These are phyloP conservation scores for Pulveroboletus ravenelii DNA, from an alignment of 768 basidiomycete genomes.

Conservation along the genomic window DNA sequence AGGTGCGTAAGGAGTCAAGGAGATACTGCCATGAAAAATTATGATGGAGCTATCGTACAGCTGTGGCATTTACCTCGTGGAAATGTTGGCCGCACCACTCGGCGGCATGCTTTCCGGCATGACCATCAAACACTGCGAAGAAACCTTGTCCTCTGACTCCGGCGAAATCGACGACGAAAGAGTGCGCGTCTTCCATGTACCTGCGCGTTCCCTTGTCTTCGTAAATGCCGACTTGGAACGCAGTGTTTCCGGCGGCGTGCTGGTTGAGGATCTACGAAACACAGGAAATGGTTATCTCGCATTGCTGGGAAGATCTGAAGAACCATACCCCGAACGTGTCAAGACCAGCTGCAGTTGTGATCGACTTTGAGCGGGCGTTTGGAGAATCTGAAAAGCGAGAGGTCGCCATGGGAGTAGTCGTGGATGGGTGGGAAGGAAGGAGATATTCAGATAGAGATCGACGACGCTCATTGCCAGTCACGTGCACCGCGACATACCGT, in stretches of 20 bases:
- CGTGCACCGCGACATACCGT: slow-evolving; percentile 15
- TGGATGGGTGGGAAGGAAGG: slow-evolving; percentile 5
- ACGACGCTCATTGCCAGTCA: slow-evolving; percentile 13
- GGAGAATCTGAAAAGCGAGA: slow-evolving; percentile 52
- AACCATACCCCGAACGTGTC: slow-evolving; percentile 72
- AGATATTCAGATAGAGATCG: neutral
- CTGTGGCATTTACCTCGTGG: slow-evolving; percentile 59
- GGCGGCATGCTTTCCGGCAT: slow-evolving; percentile 97
- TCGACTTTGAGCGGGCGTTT: slow-evolving; percentile 78
- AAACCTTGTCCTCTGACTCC: slow-evolving; percentile 92
- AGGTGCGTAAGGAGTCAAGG: slow-evolving; percentile 61
- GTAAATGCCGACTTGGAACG: slow-evolving; percentile 59
- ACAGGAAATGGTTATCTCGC: neutral
- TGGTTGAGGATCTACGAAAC: slow-evolving; percentile 39
- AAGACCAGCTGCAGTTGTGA: slow-evolving; percentile 67
- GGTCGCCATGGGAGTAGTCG: slow-evolving; percentile 18
- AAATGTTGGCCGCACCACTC: slow-evolving; percentile 99
- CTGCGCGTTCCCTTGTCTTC: slow-evolving; percentile 89
- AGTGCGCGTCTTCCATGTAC: slow-evolving; percentile 97
- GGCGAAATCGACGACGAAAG: slow-evolving; percentile 92
- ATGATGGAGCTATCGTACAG: slow-evolving; percentile 3
- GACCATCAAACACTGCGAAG: slow-evolving; percentile 97
- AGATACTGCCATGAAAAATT: slow-evolving; percentile 43
- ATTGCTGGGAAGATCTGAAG: neutral
- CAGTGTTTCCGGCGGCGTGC: slow-evolving; percentile 60